Evolutionary conservation across 1,139 yeast species (phyloP).

Genomic region (Saccharomyces hybrid): DNA sequence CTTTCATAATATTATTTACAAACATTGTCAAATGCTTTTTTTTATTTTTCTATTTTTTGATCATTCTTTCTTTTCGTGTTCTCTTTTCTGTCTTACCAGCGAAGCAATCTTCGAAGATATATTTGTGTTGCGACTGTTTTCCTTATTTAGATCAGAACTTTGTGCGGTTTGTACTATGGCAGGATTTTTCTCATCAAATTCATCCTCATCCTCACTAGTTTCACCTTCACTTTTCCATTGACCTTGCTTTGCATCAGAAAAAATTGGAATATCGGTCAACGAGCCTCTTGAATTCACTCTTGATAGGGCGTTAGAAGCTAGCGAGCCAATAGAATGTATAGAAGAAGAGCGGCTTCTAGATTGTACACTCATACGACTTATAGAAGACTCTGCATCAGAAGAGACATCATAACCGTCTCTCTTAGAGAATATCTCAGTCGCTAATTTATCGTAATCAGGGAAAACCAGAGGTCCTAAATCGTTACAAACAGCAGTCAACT

Average conservation of each 20-base stretch:
- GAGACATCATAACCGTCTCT: constrained; percentile 10
- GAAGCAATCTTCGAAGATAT: constrained; percentile 17
- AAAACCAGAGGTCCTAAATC: constrained; percentile 59
- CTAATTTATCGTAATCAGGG: constrained; percentile 42
- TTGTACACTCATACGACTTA: constrained; percentile 3
- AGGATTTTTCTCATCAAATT: constrained; percentile 1
- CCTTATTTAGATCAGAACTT: background rate
- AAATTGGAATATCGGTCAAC: constrained; percentile 33
- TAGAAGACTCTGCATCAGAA: constrained; percentile 8
- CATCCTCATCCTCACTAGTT: constrained; percentile 6
- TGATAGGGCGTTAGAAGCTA: constrained; percentile 31
- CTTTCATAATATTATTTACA: background rate
- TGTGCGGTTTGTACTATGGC: background rate
- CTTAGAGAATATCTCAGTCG: constrained; percentile 6
- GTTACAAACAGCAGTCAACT: constrained; percentile 48
- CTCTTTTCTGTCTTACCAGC: constrained; percentile 21
- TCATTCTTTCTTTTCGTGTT: constrained; percentile 14
- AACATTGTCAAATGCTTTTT: background rate
- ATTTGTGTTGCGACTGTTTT: constrained; percentile 6
- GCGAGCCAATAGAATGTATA: constrained; percentile 21
- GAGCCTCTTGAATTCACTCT: constrained; percentile 35
- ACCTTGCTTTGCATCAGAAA: constrained; percentile 27
- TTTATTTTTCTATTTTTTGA: background rate
- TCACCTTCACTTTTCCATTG: constrained; percentile 4
- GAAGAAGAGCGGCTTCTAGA: constrained; percentile 29